Base-by-base conservation (phyloP, 2,329 filamentous ascomycete species). In the Hysterium pulicare region DNA sequence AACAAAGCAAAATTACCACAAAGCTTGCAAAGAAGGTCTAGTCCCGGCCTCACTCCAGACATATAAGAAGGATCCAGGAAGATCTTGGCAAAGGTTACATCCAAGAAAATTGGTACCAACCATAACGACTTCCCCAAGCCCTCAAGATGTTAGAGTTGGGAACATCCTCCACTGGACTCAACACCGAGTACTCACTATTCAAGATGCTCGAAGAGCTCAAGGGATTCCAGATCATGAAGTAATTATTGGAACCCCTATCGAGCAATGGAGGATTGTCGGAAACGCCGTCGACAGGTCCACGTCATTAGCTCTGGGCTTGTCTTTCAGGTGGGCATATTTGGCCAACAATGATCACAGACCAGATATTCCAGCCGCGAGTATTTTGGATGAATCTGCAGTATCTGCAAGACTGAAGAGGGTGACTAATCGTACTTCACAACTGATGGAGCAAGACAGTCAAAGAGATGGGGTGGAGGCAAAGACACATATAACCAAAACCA, bases 231-330 rank as follows among this genome's bases (percentile, higher is more conserved):
- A 91, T 42, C 50, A 81, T 5, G 87, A 91, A 44, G 75, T 90
- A 0, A 61, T 94, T 1, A 62, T 90, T 1, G 87, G 87, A 0
- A 55, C 41, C 0, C 61, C 74, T 0, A 8, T 28, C 0, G 68
- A 81, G 1, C 83, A 87, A 56, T 82, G 78, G 68, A 77, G 74
- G 41, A 79, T 87, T 16, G 72, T 90, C 0, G 88, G 88, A 0
- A 94, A 94, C 61, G 87, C 83, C 21, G 87, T 94, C 0, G 79
- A 86, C 2, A 71, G 86, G 7, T 77, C 80, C 19, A 77, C 87
- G 1, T 79, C 86, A 0, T 63, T 89, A 15, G 79, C 81, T 0
- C 60, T 90, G 1, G 87, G 87, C 0, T 55, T 86, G 4, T 70
- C 74, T 8, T 67, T 90, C 10, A 71, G 83, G 6, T 75, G 83